phyloP scores from a whole-genome alignment of 345 rosid genomes.

The Aquilaria sinensis region DNA sequence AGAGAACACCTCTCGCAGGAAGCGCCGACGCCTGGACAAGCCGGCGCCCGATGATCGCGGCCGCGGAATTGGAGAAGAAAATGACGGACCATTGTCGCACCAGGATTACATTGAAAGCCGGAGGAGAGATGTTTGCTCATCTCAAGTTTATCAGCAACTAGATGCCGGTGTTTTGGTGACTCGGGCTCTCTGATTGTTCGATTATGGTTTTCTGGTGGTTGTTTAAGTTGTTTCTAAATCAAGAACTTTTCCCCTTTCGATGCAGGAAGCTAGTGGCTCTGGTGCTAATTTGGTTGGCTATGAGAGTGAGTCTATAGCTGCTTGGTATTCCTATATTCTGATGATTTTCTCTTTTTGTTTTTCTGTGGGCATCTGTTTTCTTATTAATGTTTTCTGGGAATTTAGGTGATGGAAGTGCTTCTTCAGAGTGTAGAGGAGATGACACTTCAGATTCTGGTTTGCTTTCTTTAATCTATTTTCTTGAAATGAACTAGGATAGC shows the following conservation, averaged over 20 bases:
- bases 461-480: conserved; percentile 7
- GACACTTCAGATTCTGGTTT: conserved; percentile 30
- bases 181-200: neutral
- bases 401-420: conserved; percentile 42
- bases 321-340: neutral
- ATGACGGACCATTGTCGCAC: conserved; percentile 54
- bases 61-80: conserved; percentile 19
- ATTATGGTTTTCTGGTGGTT: neutral
- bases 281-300: conserved; percentile 40
- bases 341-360: neutral
- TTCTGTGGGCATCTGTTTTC: neutral
- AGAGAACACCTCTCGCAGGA: conserved; percentile 14
- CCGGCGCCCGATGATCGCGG: conserved; percentile 17
- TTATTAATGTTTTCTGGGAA: conserved; percentile 9
- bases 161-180: conserved; percentile 45
- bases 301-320: conserved; percentile 33
- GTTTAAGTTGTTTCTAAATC: neutral
- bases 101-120: conserved; percentile 47
- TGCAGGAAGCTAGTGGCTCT: conserved; percentile 32
- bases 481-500: too few relatives aligned
- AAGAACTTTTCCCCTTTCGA: conserved; percentile 4
- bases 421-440: conserved; percentile 30
- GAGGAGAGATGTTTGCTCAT: conserved; percentile 50
- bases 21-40: conserved; percentile 25
- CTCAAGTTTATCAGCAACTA: conserved; percentile 35